Conservation (phyloP, 139 green algal genomes). For the Tetraselmis chui region DNA sequence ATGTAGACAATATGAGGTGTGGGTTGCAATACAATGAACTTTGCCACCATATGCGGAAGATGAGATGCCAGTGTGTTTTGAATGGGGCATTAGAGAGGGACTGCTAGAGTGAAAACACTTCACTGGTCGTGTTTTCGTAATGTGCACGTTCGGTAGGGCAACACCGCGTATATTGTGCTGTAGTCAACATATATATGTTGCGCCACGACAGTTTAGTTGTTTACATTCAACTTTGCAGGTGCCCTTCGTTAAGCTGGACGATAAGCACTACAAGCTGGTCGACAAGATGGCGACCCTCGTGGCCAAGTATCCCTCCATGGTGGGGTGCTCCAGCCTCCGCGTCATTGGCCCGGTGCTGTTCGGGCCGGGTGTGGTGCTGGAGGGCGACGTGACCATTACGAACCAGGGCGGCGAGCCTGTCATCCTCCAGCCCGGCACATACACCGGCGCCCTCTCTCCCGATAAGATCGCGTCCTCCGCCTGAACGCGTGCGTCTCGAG, state of each 20-base stretch:
- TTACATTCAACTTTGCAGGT: too few relatives aligned
- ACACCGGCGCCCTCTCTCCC: neutral
- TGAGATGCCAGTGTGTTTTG: too few relatives aligned
- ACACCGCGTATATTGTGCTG: too few relatives aligned
- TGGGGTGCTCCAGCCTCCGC: constrained; percentile 44
- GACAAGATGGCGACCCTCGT: constrained; percentile 68
- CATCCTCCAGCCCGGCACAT: neutral
- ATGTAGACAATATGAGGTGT: too few relatives aligned
- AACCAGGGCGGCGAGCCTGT: constrained; percentile 10
- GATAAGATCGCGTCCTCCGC: neutral
- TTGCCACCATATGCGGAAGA: too few relatives aligned
- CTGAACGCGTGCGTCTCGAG: neutral
- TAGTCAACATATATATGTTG: too few relatives aligned
- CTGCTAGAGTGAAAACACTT: neutral
- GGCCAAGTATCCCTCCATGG: constrained; percentile 43
- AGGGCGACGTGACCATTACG: constrained; percentile 45
- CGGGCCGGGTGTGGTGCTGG: constrained; percentile 31
- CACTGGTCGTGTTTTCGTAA: too few relatives aligned
- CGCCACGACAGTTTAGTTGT: too few relatives aligned
- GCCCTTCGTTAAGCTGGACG: constrained; percentile 74
- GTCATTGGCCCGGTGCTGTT: constrained; percentile 72
- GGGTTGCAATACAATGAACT: too few relatives aligned
- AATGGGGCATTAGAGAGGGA: neutral
- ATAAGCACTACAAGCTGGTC: constrained; percentile 76
- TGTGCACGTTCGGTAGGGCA: too few relatives aligned